phyloP scores from a whole-genome alignment of 768 basidiomycete species.

The Russula virescens region DNA sequence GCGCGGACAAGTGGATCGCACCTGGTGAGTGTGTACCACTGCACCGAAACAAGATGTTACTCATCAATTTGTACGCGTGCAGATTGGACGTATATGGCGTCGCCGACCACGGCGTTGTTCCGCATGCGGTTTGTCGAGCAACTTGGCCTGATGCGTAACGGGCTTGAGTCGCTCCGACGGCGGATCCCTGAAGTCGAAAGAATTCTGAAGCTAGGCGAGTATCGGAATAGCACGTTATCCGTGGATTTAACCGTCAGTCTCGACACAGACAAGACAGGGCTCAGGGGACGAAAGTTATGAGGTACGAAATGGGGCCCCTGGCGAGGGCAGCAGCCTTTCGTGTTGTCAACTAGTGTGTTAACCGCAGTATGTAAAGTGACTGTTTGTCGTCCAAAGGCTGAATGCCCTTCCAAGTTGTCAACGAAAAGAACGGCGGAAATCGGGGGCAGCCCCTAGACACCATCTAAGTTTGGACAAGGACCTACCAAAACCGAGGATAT shows the following conservation, averaged over 20 bases:
- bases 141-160: constrained; percentile 10
- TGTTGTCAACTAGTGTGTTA: not conserved
- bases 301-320: no score
- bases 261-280: not conserved
- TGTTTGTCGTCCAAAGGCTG: not conserved
- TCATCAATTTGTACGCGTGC: no score
- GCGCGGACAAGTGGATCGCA: constrained; percentile 16
- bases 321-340: no score
- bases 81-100: constrained; percentile 19
- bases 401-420: not conserved
- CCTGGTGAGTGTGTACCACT: constrained; percentile 4
- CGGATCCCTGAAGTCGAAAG: not conserved
- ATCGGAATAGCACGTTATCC: not conserved
- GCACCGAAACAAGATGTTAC: no score
- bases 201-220: not conserved
- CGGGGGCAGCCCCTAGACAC: no score
- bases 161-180: not conserved
- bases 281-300: not conserved
- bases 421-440: no score
- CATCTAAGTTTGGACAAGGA: no score
- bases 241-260: not conserved
- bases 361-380: not conserved
- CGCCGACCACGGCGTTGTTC: constrained; percentile 6
- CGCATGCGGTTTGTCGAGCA: constrained; percentile 8
- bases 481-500: not conserved